Evolutionary conservation across 83 land plant genomes (phyloP), one percentile per base, ranked within the genome.

Genomic region (Isoetes engelmannii): DNA sequence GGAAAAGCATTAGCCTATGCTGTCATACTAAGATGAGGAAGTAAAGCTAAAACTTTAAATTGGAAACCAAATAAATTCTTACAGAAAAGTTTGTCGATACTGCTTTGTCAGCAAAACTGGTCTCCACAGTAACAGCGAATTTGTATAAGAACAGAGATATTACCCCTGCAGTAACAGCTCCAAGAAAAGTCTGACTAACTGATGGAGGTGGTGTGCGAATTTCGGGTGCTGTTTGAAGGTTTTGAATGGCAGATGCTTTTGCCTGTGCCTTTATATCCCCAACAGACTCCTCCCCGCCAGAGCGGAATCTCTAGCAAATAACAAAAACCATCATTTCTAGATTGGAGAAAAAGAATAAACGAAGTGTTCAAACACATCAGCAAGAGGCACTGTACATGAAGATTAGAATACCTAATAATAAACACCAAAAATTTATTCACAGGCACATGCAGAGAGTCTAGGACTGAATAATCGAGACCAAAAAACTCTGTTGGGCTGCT

Each of bases 81-180:
- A 72, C 74, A 6, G 79, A 71, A 63, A 70, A 76, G 48, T 70
- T 71, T 13, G 47, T 17, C 8, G 79, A 76, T 5, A 76, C 69
- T 4, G 69, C 60, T 63, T 76, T 76, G 41, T 37, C 68, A 10
- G 62, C 68, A 72, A 76, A 76, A 4, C 79, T 66, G 9, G 50
- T 69, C 45, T 76, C 79, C 49, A 76, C 79, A 57, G 57, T 63
- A 54, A 37, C 47, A 6, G 79, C 41, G 18, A 76, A 76, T 55
- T 64, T 76, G 74, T 76, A 76, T 12, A 76, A 53, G 43, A 71
- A 51, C 37, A 70, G 48, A 5, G 79, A 74, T 21, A 76, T 76
- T 68, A n/a, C 53, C 18, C 74, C 79, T 5, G 74, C 74, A 6
- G 65, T 55, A 45, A 59, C 62, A 57, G 79, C 79, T 45, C 79